These are phyloP conservation scores for Elsinoe fawcettii DNA, from an alignment of 2,329 filamentous ascomycete species.

Conservation along the genomic window DNA sequence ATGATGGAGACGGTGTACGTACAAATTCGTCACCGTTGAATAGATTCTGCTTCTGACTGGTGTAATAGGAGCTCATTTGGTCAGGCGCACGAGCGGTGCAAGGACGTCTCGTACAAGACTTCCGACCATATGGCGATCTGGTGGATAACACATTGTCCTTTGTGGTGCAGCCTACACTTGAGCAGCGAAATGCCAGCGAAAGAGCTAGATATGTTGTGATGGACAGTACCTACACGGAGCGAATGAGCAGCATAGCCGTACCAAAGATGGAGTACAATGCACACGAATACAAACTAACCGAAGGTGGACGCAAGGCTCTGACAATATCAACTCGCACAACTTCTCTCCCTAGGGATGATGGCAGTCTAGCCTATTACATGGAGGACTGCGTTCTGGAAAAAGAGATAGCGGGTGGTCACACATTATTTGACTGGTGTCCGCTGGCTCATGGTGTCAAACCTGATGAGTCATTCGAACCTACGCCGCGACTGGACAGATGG, in stretches of 20 bases:
- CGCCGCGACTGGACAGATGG: too few relatives aligned
- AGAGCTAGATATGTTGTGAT: slow-evolving; percentile 16
- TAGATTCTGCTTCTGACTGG: background rate
- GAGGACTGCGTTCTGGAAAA: slow-evolving; percentile 31
- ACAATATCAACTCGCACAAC: slow-evolving; percentile 13
- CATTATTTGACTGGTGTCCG: slow-evolving; percentile 32
- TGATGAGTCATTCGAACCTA: slow-evolving; percentile 31
- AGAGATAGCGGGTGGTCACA: slow-evolving; percentile 27
- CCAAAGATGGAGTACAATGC: slow-evolving; percentile 29
- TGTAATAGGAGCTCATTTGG: slow-evolving; percentile 21
- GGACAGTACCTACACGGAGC: slow-evolving; percentile 15
- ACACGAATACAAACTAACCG: slow-evolving; percentile 33
- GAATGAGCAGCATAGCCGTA: background rate
- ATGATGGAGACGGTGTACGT: slow-evolving; percentile 16
- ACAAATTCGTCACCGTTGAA: too few relatives aligned
- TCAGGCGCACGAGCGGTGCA: slow-evolving; percentile 17
- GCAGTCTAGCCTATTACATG: slow-evolving; percentile 24
- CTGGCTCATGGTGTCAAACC: slow-evolving; percentile 22
- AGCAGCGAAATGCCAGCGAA: slow-evolving; percentile 8
- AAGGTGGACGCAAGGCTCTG: slow-evolving; percentile 29
- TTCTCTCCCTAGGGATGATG: slow-evolving; percentile 23
- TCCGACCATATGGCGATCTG: slow-evolving; percentile 8
- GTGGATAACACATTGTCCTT: slow-evolving; percentile 13
- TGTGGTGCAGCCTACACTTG: slow-evolving; percentile 2
- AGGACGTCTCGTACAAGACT: slow-evolving; percentile 20